phyloP scores from a whole-genome alignment of 2,329 filamentous ascomycete species.

The Colletotrichum somersetense region DNA sequence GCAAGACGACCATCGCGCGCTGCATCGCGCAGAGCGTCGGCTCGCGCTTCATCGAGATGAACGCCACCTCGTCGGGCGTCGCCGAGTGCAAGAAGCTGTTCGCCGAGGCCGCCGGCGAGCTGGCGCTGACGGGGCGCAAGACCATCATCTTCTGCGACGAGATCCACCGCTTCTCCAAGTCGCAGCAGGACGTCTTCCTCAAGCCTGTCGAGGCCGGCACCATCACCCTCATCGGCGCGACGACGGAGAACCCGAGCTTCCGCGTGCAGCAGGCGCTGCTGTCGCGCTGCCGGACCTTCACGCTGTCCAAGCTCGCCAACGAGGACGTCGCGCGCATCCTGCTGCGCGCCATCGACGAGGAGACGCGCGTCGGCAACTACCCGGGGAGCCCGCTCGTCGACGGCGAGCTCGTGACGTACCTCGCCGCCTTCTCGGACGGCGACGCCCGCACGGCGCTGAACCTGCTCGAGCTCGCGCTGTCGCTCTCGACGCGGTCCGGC shows the following conservation, averaged over 20 bases:
- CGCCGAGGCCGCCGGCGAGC: slow-evolving; percentile 83
- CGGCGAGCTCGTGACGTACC: slow-evolving; percentile 81
- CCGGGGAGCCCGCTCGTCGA: slow-evolving; percentile 73
- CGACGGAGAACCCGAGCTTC: slow-evolving; percentile 97
- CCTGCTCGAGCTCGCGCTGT: slow-evolving; percentile 88
- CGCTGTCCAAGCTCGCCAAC: slow-evolving; percentile 79
- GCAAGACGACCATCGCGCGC: slow-evolving; percentile 92
- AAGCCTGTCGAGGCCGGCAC: slow-evolving; percentile 92
- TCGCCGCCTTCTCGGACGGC: slow-evolving; percentile 89
- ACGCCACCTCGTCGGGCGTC: slow-evolving; percentile 89
- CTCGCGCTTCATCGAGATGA: slow-evolving; percentile 93
- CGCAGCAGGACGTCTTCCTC: slow-evolving; percentile 94
- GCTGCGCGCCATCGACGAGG: slow-evolving; percentile 78
- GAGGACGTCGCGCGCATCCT: slow-evolving; percentile 82
- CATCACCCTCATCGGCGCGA: slow-evolving; percentile 93
- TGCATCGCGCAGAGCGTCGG: slow-evolving; percentile 88
- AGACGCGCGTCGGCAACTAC: slow-evolving; percentile 45
- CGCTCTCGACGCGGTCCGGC: slow-evolving; percentile 72
- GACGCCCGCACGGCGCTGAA: slow-evolving; percentile 95
- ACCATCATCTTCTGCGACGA: slow-evolving; percentile 99
- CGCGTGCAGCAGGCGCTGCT: slow-evolving; percentile 90
- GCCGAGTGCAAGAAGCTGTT: slow-evolving; percentile 95
- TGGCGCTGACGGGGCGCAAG: slow-evolving; percentile 84
- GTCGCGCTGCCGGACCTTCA: slow-evolving; percentile 92
- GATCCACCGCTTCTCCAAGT: slow-evolving; percentile 91